Conservation (phyloP, 352 stramenopile genomes). For the Pythium rhizo-oryzae region DNA sequence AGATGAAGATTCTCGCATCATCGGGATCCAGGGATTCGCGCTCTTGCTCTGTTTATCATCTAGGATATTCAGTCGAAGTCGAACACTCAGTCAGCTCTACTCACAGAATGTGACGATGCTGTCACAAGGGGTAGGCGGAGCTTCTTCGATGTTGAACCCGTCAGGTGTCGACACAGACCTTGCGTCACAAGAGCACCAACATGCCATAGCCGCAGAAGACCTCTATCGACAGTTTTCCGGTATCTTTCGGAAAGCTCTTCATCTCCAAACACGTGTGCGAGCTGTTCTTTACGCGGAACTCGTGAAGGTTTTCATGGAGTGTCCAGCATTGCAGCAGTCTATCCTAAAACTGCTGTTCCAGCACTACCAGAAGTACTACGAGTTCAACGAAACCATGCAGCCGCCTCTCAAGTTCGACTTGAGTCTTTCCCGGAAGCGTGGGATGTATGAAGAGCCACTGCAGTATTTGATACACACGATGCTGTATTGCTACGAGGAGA, state of each 20-base stretch:
- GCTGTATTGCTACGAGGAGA: slow-evolving; percentile 35
- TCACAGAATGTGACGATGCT: slow-evolving; percentile 47
- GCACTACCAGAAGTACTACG: slow-evolving; percentile 49
- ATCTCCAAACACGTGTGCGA: slow-evolving; percentile 53
- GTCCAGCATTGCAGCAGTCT: slow-evolving; percentile 39
- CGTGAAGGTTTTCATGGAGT: slow-evolving; percentile 45
- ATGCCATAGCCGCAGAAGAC: slow-evolving; percentile 47
- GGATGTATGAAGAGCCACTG: slow-evolving; percentile 49
- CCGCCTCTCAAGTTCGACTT: slow-evolving; percentile 55
- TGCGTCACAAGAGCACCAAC: slow-evolving; percentile 43
- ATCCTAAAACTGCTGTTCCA: slow-evolving; percentile 53
- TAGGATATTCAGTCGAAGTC: slow-evolving; percentile 40
- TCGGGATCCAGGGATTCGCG: slow-evolving; percentile 51
- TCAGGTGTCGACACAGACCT: slow-evolving; percentile 26
- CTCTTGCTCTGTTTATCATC: slow-evolving; percentile 46
- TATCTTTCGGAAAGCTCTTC: slow-evolving; percentile 50
- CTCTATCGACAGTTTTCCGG: slow-evolving; percentile 63
- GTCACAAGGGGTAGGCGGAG: slow-evolving; percentile 32
- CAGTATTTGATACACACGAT: slow-evolving; percentile 44
- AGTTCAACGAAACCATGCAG: slow-evolving; percentile 45
- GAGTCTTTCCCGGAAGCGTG: slow-evolving; percentile 32
- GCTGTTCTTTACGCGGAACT: slow-evolving; percentile 52
- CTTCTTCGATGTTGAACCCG: slow-evolving; percentile 10
- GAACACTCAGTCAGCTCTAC: slow-evolving; percentile 51
- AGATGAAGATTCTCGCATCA: slow-evolving; percentile 49